Evolutionary conservation across 2,329 filamentous ascomycete genomes (phyloP).

Genomic region (Ascochyta koolunga): DNA sequence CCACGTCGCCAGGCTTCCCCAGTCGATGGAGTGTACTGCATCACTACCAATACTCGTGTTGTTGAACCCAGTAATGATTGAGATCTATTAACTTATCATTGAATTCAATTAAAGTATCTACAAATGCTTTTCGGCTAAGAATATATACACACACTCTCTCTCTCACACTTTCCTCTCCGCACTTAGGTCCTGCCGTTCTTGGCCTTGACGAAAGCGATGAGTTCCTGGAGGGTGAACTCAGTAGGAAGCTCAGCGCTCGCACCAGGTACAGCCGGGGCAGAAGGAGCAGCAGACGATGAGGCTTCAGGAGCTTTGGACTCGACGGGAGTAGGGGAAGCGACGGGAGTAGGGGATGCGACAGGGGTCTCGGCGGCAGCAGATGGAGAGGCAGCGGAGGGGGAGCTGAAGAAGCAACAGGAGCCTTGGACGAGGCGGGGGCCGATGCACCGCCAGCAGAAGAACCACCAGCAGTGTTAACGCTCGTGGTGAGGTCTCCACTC

Average conservation of each 20-base stretch:
- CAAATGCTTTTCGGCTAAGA: conserved; percentile 12
- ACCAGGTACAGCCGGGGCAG: conserved; percentile 16
- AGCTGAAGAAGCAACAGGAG: conserved; percentile 10
- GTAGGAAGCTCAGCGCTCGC: conserved; percentile 25
- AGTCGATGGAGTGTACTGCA: no score
- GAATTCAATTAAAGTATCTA: conserved; percentile 16
- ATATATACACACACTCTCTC: not conserved
- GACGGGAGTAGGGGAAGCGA: conserved; percentile 2
- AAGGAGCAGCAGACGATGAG: conserved; percentile 15
- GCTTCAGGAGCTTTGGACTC: conserved; percentile 8
- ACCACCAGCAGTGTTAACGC: conserved; percentile 28
- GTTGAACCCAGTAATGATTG: no score
- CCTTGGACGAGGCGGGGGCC: conserved; percentile 16
- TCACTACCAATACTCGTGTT: no score
- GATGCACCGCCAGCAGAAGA: conserved; percentile 13
- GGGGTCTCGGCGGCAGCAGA: not conserved
- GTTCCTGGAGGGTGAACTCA: conserved; percentile 35
- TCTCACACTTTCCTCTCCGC: not conserved
- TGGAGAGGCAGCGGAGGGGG: conserved; percentile 7
- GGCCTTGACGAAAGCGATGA: conserved; percentile 36
- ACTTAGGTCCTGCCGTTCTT: conserved; percentile 22
- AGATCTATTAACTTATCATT: not conserved
- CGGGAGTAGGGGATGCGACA: conserved; percentile 10
- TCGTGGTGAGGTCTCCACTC: conserved; percentile 54
- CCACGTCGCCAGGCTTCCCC: no score